Base-by-base conservation (phyloP, 2,329 filamentous ascomycete genomes). In the Myriosclerotinia curreyana region DNA sequence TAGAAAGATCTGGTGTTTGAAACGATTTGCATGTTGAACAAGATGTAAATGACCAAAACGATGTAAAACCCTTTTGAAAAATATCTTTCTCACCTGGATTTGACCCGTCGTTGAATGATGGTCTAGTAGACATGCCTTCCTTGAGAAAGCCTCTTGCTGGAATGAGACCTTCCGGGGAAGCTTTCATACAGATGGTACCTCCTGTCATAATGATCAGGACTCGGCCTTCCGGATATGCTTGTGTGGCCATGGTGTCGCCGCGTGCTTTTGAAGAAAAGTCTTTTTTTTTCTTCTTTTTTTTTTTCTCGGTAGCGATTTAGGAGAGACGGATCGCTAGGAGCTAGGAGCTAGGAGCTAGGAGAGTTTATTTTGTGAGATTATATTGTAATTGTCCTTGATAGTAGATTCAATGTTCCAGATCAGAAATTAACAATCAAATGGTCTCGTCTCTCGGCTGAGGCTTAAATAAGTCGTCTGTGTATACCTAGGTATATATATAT, bases 151-250 rank as follows among this genome's bases (percentile, higher is more conserved):
- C 85, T 73, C 68, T 70, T 5, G 72, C 73, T 2, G 88, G 88
- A 25, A 90, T 76, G 61, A 90, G 81, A 0, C 88, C 88, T 60
- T 87, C 80, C 28, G 82, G 79, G n/a, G 86, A 87, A 55, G 80
- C 81, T 71, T 82, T 81, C 88, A 91, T 91, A 75, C 87, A 90
- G 69, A 91, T 91, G 3, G 83, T 86, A 11, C 83, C 83, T 20
- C 83, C 81, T 11, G 88, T 90, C 78, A 90, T 89, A 71, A 91
- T 84, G 44, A 74, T 85, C 65, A 91, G 77, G 12, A 91, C 84
- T 55, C 85, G 78, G 25, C 84, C 82, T 71, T 89, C 86, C 31
- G 82, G 83, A 44, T 70, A 70, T 42, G 51, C 34, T 70, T 65
- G 64, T 62, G 51, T 62, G 34, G 49, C 55, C 55, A 64, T 64